Conservation (phyloP, 2,329 filamentous ascomycete genomes). For the Pseudomassariella vexata region DNA sequence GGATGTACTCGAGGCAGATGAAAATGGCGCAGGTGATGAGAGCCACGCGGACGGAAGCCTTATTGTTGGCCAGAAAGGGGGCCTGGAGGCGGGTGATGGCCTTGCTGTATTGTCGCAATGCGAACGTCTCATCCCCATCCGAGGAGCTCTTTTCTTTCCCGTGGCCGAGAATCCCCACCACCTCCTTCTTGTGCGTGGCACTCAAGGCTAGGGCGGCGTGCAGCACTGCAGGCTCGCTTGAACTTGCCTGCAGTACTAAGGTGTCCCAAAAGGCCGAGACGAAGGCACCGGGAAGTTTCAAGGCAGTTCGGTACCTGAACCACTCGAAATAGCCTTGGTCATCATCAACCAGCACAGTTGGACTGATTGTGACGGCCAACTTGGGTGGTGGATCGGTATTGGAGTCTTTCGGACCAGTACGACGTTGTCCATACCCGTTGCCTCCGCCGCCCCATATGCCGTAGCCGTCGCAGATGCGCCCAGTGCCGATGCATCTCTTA, state of each 20-base stretch:
- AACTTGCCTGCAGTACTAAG: constrained; percentile 29
- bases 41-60: constrained; percentile 26
- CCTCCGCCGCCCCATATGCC: constrained; percentile 22
- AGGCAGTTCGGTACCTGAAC: constrained; percentile 32
- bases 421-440: constrained; percentile 7
- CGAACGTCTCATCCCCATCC: constrained; percentile 17
- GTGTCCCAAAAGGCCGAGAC: constrained; percentile 30
- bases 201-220: constrained; percentile 33
- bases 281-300: constrained; percentile 31
- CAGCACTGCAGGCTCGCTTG: constrained; percentile 31
- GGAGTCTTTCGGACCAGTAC: constrained; percentile 26
- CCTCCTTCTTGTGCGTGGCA: constrained; percentile 24
- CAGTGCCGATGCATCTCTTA: constrained; percentile 18
- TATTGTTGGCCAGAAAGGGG: constrained; percentile 20
- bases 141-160: not conserved
- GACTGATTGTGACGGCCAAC: too few relatives aligned
- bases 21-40: constrained; percentile 32
- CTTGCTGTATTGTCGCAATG: constrained; percentile 28
- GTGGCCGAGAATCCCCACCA: not conserved
- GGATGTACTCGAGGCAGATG: constrained; percentile 25
- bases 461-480: constrained; percentile 24
- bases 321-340: constrained; percentile 33
- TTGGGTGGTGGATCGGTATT: too few relatives aligned
- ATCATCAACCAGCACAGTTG: constrained; percentile 11
- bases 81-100: constrained; percentile 30